Conservation (phyloP, 208 protist species). For the Leishmania arabica region DNA sequence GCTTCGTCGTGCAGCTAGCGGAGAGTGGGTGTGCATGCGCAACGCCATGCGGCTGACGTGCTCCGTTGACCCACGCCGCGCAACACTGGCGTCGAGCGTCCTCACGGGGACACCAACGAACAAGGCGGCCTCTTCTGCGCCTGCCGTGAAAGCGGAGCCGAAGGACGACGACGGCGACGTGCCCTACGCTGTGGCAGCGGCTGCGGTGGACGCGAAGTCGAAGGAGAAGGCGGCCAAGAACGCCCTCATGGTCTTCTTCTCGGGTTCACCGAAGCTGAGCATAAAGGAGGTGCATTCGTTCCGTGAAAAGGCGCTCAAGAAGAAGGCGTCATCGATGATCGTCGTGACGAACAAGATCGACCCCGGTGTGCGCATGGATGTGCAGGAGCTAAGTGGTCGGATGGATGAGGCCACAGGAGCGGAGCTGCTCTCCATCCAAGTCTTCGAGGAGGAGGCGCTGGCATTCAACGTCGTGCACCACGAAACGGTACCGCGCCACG, state of each 20-base stretch:
- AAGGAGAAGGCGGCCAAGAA: constrained; percentile 24
- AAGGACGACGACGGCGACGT: constrained; percentile 9
- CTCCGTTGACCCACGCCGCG: constrained; percentile 8
- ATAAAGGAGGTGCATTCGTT: constrained; percentile 58
- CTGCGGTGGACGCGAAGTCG: background rate
- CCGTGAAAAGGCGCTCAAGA: constrained; percentile 65
- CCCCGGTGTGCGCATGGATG: constrained; percentile 50
- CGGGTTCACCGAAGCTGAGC: constrained; percentile 41
- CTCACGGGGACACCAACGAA: background rate
- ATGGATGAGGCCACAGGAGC: constrained; percentile 45
- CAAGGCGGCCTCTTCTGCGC: background rate
- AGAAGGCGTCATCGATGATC: constrained; percentile 59
- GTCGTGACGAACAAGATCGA: constrained; percentile 57
- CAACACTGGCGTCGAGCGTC: background rate
- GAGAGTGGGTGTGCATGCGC: constrained; percentile 58
- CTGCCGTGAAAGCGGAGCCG: constrained; percentile 14
- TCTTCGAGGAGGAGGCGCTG: constrained; percentile 94
- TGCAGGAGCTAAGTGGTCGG: constrained; percentile 66
- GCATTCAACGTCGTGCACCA: constrained; percentile 96
- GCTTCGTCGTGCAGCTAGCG: constrained; percentile 29
- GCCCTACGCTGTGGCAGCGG: background rate
- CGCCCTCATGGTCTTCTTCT: constrained; percentile 73
- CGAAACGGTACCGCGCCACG: constrained; percentile 95
- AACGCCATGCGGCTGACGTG: constrained; percentile 70
- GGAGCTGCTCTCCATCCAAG: constrained; percentile 82